Base-by-base conservation (phyloP, 2,329 filamentous ascomycete genomes). In the Colletotrichum cereale region DNA sequence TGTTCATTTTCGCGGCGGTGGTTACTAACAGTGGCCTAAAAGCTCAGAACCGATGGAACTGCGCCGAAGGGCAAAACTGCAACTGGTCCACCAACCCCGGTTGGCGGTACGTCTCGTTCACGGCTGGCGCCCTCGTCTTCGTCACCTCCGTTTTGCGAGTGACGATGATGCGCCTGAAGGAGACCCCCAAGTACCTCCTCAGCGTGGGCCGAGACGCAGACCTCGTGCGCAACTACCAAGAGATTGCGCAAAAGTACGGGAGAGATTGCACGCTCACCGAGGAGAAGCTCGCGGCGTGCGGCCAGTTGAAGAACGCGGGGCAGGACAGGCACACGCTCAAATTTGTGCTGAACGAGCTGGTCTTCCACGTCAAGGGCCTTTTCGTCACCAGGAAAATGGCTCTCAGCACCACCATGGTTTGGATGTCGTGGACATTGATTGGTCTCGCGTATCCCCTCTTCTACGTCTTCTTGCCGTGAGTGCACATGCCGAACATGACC, bases 391-490 rank as follows among this genome's bases (percentile, higher is more conserved):
- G 79, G 63, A 86, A 84, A 67, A 88, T 93, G 66, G 88, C 82
- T 1, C 77, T 90, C 2, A 91, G 88, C 0, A 94, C 91, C 0
- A 73, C 82, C 0, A 80, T 94, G 70, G 89, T 94, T 73, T 93
- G 90, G 88, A 77, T 92, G 7, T 91, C 88, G 0, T 94, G 92
- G 92, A 85, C 88, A 0, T 77, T 92, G 2, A 92, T 93, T 42
- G 92, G 92, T 8, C 85, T 94, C 0, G 91, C 90, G 0, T 94
- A 94, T 75, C 92, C 92, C 0, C 83, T 95, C 0, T 95, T 92
- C 80, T 92, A 93, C 74, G 91, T 93, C 64, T 95, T 94, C 78
- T 82, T 94, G 2, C 89, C 89, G 83, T 86, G 78, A 73, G 82
- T 80, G 6, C 1, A 16, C 44, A n/a, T n/a, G n/a, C n/a, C 18